These are phyloP conservation scores for Penicillium pulvis DNA, from an alignment of 495 filamentous ascomycete species.

Conservation along the genomic window DNA sequence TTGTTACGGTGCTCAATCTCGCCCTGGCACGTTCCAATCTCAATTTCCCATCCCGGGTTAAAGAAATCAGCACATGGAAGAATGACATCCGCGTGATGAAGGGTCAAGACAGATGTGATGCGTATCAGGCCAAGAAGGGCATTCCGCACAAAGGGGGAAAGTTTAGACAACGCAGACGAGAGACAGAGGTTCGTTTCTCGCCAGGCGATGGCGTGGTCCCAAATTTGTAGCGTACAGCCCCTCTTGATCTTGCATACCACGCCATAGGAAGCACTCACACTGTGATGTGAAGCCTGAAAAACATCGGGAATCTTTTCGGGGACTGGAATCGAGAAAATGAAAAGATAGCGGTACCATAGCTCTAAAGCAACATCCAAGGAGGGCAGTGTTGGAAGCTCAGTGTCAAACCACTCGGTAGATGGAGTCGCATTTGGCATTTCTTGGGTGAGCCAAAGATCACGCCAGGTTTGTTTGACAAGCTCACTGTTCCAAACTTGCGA, in stretches of 20 bases:
- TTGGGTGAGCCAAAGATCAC: constrained; percentile 60
- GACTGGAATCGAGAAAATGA: constrained; percentile 68
- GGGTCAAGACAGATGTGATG: constrained; percentile 59
- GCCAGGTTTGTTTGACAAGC: constrained; percentile 61
- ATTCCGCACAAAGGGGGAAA: constrained; percentile 60
- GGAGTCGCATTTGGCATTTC: constrained; percentile 56
- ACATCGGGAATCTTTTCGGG: constrained; percentile 64
- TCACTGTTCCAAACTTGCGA: constrained; percentile 64
- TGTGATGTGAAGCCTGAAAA: constrained; percentile 69
- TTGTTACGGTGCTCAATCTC: constrained; percentile 58
- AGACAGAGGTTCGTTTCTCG: constrained; percentile 63
- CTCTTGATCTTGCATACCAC: constrained; percentile 67
- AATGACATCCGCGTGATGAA: constrained; percentile 66
- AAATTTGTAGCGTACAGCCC: constrained; percentile 62
- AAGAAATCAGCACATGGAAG: constrained; percentile 67
- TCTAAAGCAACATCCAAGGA: constrained; percentile 60
- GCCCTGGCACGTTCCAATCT: constrained; percentile 63
- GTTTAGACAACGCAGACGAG: constrained; percentile 60
- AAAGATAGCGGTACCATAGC: constrained; percentile 66
- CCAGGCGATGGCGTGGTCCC: constrained; percentile 70
- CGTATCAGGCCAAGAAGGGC: constrained; percentile 58
- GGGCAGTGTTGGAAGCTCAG: constrained; percentile 58
- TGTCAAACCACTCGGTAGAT: constrained; percentile 56
- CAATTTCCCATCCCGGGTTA: constrained; percentile 68
- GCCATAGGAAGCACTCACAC: constrained; percentile 64